Evolutionary conservation across 305 asterid species (phyloP).

Genomic region (Fraxinus baroniana): DNA sequence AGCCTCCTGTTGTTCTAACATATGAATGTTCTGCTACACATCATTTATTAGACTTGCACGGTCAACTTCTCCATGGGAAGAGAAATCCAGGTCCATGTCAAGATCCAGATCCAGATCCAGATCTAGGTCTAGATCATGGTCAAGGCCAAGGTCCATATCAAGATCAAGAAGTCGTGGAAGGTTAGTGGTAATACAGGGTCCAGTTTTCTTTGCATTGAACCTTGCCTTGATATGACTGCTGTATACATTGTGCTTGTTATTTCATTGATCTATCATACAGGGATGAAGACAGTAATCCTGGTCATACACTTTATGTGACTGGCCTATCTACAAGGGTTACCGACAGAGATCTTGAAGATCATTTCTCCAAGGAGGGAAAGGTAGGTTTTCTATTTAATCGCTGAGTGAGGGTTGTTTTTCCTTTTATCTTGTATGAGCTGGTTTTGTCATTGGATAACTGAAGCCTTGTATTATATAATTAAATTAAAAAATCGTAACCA

Average conservation of each 20-base stretch:
- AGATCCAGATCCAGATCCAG: constrained; percentile 65
- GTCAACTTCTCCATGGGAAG: constrained; percentile 85
- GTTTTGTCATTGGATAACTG: background rate
- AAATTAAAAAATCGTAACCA: background rate
- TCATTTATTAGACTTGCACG: constrained; percentile 51
- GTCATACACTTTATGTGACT: constrained; percentile 86
- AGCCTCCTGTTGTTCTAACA: background rate
- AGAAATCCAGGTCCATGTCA: constrained; percentile 57
- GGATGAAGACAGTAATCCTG: constrained; percentile 59
- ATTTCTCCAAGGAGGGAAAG: constrained; percentile 95
- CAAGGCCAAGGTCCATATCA: constrained; percentile 57
- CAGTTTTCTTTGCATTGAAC: background rate
- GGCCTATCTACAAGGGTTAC: constrained; percentile 90
- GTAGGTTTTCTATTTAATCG: constrained; percentile 35
- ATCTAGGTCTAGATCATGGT: constrained; percentile 56
- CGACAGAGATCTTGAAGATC: constrained; percentile 94
- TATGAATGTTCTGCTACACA: constrained; percentile 2
- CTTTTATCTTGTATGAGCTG: background rate
- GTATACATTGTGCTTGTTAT: constrained; percentile 15
- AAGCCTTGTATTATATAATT: background rate
- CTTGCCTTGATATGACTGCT: background rate
- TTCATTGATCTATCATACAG: constrained; percentile 32
- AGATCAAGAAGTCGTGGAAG: constrained; percentile 77
- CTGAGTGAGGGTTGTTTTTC: background rate
- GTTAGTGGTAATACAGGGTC: constrained; percentile 30